Conservation (phyloP, 2,329 filamentous ascomycete genomes). For the Gnomoniopsis smithogilvyi region DNA sequence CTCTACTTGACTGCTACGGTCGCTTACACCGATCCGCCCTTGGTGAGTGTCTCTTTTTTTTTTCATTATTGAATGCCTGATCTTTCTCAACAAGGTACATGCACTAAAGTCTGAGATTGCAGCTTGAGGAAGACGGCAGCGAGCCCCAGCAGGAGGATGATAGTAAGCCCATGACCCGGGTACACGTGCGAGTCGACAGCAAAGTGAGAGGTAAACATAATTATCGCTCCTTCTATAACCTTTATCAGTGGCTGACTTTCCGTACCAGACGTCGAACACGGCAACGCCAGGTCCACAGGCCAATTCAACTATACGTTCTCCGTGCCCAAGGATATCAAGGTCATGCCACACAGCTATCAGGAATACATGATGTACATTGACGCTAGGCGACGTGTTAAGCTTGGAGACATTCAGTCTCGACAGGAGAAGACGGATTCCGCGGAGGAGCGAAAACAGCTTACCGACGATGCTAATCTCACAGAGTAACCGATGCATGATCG, state of each 20-base stretch:
- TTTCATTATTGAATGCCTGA: background rate
- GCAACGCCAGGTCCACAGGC: slow-evolving; percentile 62
- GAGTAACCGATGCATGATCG: slow-evolving; percentile 2
- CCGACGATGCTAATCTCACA: slow-evolving; percentile 13
- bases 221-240: background rate
- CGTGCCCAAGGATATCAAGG: slow-evolving; percentile 34
- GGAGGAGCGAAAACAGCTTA: slow-evolving; percentile 2
- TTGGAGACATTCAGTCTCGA: slow-evolving; percentile 25
- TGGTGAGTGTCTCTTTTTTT: slow-evolving; percentile 17
- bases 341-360: slow-evolving; percentile 36
- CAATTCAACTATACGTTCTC: slow-evolving; percentile 69
- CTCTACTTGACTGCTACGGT: slow-evolving; percentile 71
- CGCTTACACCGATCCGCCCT: slow-evolving; percentile 64
- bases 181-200: slow-evolving; percentile 69
- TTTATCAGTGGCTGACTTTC: background rate
- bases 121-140: slow-evolving; percentile 46
- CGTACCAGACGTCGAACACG: slow-evolving; percentile 54
- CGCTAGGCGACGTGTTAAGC: slow-evolving; percentile 35
- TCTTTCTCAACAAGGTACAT: background rate
- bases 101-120: background rate
- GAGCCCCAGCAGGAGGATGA: slow-evolving; percentile 25
- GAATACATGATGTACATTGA: slow-evolving; percentile 43
- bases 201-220: slow-evolving; percentile 55
- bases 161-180: slow-evolving; percentile 37
- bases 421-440: slow-evolving; percentile 12